Percentiles rank a stretch among this genome's conserved stretches.
Evolutionary conservation across 2,329 filamentous ascomycete genomes (phyloP).

Genomic region (Penicillium decumbens): DNA sequence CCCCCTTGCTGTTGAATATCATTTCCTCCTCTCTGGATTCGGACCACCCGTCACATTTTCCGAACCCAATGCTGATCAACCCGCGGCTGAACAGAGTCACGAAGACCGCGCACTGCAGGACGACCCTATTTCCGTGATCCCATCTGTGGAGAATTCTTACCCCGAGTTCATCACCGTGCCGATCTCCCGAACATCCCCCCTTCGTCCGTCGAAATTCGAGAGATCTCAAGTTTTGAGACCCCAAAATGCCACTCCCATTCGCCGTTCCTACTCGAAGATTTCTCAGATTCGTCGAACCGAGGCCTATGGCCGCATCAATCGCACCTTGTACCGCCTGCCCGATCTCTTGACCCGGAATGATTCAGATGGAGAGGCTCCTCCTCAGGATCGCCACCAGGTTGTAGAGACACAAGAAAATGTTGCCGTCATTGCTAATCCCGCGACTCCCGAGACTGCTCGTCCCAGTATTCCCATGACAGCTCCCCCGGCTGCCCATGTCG

Average conservation of each 20-base stretch:
- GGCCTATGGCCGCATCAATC: slow-evolving; percentile 30
- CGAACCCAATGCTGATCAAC: neutral
- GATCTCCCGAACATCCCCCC: neutral
- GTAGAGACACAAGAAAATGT: neutral
- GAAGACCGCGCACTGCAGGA: neutral
- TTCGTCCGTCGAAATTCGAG: neutral
- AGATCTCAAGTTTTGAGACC: neutral
- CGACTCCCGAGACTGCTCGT: neutral
- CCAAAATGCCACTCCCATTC: slow-evolving; percentile 11
- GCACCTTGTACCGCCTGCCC: slow-evolving; percentile 34
- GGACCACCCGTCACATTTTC: neutral
- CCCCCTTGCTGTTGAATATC: neutral
- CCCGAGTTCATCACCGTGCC: neutral
- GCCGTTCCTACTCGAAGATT: slow-evolving; percentile 26
- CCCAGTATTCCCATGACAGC: slow-evolving; percentile 1
- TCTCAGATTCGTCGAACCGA: slow-evolving; percentile 29
- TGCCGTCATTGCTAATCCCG: neutral
- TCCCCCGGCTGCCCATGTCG: slow-evolving; percentile 1
- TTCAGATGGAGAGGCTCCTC: neutral
- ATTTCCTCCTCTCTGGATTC: neutral
- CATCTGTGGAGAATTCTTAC: slow-evolving; percentile 4
- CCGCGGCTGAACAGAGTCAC: neutral
- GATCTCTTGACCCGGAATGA: slow-evolving; percentile 31
- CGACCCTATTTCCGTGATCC: neutral
- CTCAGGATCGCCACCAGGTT: neutral